Evolutionary conservation across 169 alveolate genomes (phyloP).

Genomic region (Cystoisospora suis): DNA sequence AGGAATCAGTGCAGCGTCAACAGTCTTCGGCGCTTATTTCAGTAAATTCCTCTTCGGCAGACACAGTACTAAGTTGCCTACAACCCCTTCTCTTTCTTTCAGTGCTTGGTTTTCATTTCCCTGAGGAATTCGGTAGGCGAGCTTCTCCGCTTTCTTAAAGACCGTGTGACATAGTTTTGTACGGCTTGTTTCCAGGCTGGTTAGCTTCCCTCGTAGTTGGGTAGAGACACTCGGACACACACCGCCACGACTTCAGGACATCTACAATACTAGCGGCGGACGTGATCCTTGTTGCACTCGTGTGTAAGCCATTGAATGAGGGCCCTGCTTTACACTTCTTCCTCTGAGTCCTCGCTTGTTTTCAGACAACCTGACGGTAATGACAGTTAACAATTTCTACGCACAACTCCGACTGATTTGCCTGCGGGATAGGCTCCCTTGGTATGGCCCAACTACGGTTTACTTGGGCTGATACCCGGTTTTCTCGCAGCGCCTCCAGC

Average conservation of each 20-base stretch:
- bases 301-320: background rate
- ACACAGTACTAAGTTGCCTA: too few relatives aligned
- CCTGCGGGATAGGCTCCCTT: background rate
- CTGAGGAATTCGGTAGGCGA: conserved; percentile 9
- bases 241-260: background rate
- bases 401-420: too few relatives aligned
- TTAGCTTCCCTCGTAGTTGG: background rate
- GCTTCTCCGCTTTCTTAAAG: background rate
- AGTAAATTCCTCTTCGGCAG: background rate
- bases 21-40: background rate
- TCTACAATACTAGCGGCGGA: background rate
- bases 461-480: background rate
- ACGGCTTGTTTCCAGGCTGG: background rate
- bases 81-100: background rate
- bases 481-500: background rate
- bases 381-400: too few relatives aligned
- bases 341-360: background rate
- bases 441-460: background rate
- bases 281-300: background rate
- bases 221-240: background rate
- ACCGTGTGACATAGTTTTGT: background rate
- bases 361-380: conserved; percentile 13
- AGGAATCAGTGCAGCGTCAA: background rate
- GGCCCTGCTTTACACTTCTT: background rate
- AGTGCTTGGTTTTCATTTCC: background rate